Conservation (phyloP, 768 basidiomycete species). For the Kwoniella shandongensis region DNA sequence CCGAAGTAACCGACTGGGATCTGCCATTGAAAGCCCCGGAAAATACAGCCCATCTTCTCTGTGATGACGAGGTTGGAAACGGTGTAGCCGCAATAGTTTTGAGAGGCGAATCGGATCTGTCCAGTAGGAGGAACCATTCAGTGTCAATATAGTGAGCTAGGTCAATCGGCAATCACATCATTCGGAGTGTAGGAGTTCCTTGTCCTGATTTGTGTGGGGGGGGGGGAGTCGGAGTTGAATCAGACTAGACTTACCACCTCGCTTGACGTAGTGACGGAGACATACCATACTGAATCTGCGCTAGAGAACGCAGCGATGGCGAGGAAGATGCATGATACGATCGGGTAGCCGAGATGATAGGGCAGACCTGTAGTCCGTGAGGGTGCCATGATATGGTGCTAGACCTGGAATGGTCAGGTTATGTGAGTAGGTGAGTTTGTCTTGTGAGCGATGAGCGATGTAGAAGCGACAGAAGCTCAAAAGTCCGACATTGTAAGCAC, state of each 20-base stretch:
- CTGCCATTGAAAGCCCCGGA: constrained; percentile 39
- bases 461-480: no score
- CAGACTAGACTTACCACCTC: constrained; percentile 33
- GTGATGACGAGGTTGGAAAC: constrained; percentile 41
- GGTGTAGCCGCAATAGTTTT: constrained; percentile 45
- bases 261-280: constrained; percentile 32
- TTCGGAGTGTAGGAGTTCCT: no score
- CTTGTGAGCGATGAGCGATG: not conserved
- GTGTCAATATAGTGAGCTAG: not conserved
- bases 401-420: not conserved
- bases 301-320: constrained; percentile 41
- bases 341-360: constrained; percentile 39
- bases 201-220: no score
- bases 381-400: constrained; percentile 39
- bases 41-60: constrained; percentile 40
- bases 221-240: no score
- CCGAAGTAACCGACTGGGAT: constrained; percentile 43
- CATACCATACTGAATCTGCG: constrained; percentile 44
- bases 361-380: constrained; percentile 41
- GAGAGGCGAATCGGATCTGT: constrained; percentile 14
- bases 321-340: constrained; percentile 35
- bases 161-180: not conserved
- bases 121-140: not conserved
- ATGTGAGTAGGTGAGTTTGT: not conserved
- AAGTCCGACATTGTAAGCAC: no score